These are phyloP conservation scores for Trichoderma breve DNA, from an alignment of 2,329 filamentous ascomycete species.

Conservation along the genomic window DNA sequence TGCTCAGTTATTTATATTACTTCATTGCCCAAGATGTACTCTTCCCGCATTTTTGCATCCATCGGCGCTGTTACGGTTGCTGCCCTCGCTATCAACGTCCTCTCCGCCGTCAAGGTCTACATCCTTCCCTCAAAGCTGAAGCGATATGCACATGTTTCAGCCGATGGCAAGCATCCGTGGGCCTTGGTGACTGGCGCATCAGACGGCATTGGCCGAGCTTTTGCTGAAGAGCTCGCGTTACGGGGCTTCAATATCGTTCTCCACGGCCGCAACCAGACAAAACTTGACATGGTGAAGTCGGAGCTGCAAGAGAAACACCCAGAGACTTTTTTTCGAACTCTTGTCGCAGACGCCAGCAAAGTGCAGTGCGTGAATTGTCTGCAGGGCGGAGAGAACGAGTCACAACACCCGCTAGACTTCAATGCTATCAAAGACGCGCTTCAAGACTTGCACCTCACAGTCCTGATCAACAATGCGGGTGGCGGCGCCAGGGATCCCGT, in stretches of 20 bases:
- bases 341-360: slow-evolving; percentile 44
- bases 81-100: background rate
- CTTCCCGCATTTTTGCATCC: background rate
- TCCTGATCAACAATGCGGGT: slow-evolving; percentile 59
- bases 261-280: slow-evolving; percentile 53
- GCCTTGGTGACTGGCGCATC: slow-evolving; percentile 53
- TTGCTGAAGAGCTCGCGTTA: slow-evolving; percentile 50
- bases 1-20: too few relatives aligned
- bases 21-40: too few relatives aligned
- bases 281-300: slow-evolving; percentile 43
- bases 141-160: slow-evolving; percentile 3
- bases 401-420: slow-evolving; percentile 20
- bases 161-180: slow-evolving; percentile 31
- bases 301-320: slow-evolving; percentile 43
- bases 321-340: slow-evolving; percentile 35
- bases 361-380: slow-evolving; percentile 9
- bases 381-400: background rate
- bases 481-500: slow-evolving; percentile 28
- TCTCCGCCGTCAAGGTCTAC: background rate
- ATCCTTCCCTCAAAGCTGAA: background rate
- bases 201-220: slow-evolving; percentile 53
- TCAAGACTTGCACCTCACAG: slow-evolving; percentile 43
- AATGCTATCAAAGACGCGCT: slow-evolving; percentile 23
- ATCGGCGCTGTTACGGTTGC: background rate
- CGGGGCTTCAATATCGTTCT: slow-evolving; percentile 56